Evolutionary conservation across 1,139 yeast species (phyloP), one percentile per base, ranked within the genome.

Genomic region (Magnusiomyces paraingens): DNA sequence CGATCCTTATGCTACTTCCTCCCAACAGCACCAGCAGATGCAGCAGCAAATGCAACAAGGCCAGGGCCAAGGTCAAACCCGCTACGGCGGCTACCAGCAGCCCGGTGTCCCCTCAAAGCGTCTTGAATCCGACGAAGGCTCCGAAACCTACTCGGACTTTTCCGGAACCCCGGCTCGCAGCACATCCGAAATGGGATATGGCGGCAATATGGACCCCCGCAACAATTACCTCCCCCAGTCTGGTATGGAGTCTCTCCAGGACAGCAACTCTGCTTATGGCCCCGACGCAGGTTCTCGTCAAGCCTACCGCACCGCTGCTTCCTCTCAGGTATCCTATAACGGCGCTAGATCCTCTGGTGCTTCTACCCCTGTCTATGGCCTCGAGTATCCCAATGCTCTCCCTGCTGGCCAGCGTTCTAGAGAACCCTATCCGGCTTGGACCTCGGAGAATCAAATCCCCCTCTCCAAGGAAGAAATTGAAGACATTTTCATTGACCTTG

Each of bases 381-480:
- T 84, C 66, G 94, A 86, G 65, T 87, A 90, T 53, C 89, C 74
- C 55, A 71, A 76, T 49, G 80, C 78, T 41, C 73, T 75, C 68
- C 79, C 81, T 55, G 74, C 65, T 52, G 67, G 61, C 54, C 60
- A 61, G 47, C 61, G 72, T 54, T 58, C 75, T 11, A 67, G 75
- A 26, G 98, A 95, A 62, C 96, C 96, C 43, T 93, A 91, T 69
- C 96, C 96, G 49, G 95, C 97, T 38, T 93, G 97, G 96, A 84
- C 94, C 17, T 87, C 91, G 49, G 98, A 90, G 66, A 85, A 86
- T 57, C 93, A 86, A 70, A 86, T 85, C 44, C 96, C 96, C 12
- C 77, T 90, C 54, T 71, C 85, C 61, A 82, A 88, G 63, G 95
- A 89, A 69, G 96, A 89, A 70, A 89, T 94, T 65, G 94, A 87